phyloP scores from a whole-genome alignment of 2,329 filamentous ascomycete species.

The Magnaporthiopsis rhizophila region DNA sequence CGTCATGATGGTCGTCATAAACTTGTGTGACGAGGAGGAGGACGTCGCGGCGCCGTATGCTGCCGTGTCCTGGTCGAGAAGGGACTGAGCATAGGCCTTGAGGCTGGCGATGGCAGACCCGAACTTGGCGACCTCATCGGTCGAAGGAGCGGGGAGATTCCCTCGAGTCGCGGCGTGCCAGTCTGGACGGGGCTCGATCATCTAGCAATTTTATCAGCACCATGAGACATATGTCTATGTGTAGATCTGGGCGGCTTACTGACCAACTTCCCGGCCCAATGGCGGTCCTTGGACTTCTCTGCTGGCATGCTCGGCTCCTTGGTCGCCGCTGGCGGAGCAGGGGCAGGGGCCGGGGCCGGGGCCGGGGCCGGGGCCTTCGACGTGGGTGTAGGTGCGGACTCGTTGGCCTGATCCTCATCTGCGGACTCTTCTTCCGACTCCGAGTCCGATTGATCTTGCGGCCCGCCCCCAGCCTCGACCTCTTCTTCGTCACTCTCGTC shows the following conservation, averaged over 20 bases:
- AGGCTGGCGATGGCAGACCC: slow-evolving; percentile 39
- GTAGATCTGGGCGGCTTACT: slow-evolving; percentile 24
- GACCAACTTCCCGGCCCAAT: slow-evolving; percentile 27
- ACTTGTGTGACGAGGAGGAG: slow-evolving; percentile 83
- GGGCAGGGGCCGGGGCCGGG: too few species aligned
- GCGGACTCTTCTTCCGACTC: slow-evolving; percentile 25
- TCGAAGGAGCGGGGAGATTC: slow-evolving; percentile 33
- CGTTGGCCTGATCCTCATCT: slow-evolving; percentile 14
- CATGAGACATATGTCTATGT: not conserved
- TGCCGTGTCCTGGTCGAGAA: slow-evolving; percentile 71
- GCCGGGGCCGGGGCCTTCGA: too few species aligned
- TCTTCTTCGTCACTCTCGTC: slow-evolving; percentile 25
- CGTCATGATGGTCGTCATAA: slow-evolving; percentile 93
- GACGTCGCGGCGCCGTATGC: slow-evolving; percentile 67
- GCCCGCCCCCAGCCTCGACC: slow-evolving; percentile 21
- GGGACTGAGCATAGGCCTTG: slow-evolving; percentile 61
- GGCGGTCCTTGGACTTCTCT: slow-evolving; percentile 20
- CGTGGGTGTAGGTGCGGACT: not conserved
- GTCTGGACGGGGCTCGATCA: slow-evolving; percentile 49
- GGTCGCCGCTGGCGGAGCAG: not conserved
- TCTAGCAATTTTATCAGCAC: slow-evolving; percentile 24
- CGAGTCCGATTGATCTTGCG: slow-evolving; percentile 14
- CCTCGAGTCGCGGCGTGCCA: slow-evolving; percentile 43
- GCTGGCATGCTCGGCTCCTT: slow-evolving; percentile 1
- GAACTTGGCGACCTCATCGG: slow-evolving; percentile 37